Base-by-base conservation (phyloP, 2,329 filamentous ascomycete genomes). In the Aspergillus nomiae region DNA sequence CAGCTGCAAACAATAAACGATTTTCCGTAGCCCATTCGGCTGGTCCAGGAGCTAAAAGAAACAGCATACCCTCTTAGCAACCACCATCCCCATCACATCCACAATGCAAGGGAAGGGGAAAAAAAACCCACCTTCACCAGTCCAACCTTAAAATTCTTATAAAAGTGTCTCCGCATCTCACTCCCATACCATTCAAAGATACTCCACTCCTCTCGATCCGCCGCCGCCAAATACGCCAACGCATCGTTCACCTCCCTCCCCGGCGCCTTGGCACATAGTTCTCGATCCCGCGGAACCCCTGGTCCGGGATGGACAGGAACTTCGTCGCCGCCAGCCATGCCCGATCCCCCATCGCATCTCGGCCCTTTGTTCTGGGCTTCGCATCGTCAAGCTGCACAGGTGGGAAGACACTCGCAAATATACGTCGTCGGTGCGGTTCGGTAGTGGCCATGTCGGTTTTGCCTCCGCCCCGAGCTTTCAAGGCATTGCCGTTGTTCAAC, bases 341-440 rank as follows among this genome's bases (percentile, higher is more conserved):
- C 56, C 74, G 72, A 61, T 78, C 74, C 78, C 77, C 78, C 34
- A 63, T 72, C 36, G 67, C 65, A 26, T 68, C 61, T 61, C 65
- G 64, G 21, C 64, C 62, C 54, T 36, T 62, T 26, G 69, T 12
- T 69, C 71, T 70, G 21, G 76, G 67, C 46, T 73, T 63, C 60
- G 71, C 71, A 67, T 72, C 71, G 59, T 75, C 73, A n/a, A 75
- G 67, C 21, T 74, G 74, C 59, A 77, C 69, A 56, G 77, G 73
- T 55, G 79, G 73, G 64, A 82, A 81, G 55, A 82, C 79, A 14
- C 80, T 80, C 60, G 71, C 71, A 67, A 81, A 80, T 26, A 82
- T 74, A 66, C 78, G 79, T 69, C 76, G 76, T 65, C 76, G 77
- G 62, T 69, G 65, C 0, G 56, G 19, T 62, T 38, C 36, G 38